Evolutionary conservation across 2,329 filamentous ascomycete species (phyloP), one percentile per base, ranked within the genome.

Genomic region (Penicillium sp.): DNA sequence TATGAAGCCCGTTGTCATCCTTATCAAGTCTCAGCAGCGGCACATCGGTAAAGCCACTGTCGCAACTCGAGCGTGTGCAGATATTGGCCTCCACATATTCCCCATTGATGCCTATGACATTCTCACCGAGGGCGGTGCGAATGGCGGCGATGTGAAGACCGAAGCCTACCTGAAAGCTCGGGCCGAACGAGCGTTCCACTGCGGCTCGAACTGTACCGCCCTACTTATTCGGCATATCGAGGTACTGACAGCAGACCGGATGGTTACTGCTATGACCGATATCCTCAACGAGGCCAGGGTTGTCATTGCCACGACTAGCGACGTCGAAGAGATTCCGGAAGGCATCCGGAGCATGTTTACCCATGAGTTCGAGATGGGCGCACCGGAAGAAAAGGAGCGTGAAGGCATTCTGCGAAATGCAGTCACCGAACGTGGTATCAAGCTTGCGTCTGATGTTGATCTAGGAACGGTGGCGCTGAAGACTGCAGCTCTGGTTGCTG

Each of bases 401-500:
- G 90, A 95, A 71, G 86, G 86, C 2, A 93, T 97, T 38, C 72
- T 98, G 7, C 81, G 80, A 42, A 84, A 83, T 49, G 87, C 94
- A 28, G 79, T 96, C 27, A 79, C 86, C 27, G 84, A 89, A 48
- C 80, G 83, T 23, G 84, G 86, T 2, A 77, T 95, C 18, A 78
- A 81, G n/a, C 72, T 96, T 1, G 87, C 90, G 14, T 80, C 86
- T 0, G 85, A 90, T 41, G 88, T 96, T 3, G 89, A 96, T 46
- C 76, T 98, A 4, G 80, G 82, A 51, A 82, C 85, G 8, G 84
- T 98, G 13, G 93, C 93, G 0, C 78, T 98, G 41, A 97, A 97
- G 73, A 98, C 93, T 7, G 93, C 93, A 6, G 93, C 93, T 1
- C 76, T 98, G 6, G 93, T 98, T 3, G 93, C 93, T 16, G 93